phyloP scores from a whole-genome alignment of 305 asterid genomes.

The Fraxinus latifolia region DNA sequence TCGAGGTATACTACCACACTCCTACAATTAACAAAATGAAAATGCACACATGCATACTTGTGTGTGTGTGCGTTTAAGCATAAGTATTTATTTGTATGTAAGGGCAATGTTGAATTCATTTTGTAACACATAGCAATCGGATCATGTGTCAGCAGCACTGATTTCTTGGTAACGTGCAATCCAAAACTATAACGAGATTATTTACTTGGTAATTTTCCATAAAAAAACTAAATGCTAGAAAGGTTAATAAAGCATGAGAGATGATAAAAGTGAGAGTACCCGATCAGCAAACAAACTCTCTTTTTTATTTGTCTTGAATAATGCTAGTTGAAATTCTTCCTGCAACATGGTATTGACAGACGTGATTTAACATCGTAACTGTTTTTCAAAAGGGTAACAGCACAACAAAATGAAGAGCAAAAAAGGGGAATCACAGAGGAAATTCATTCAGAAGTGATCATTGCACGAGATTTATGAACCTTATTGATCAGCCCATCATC shows the following conservation, averaged over 20 bases:
- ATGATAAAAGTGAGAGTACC: slow-evolving; percentile 38
- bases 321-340: slow-evolving; percentile 97
- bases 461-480: slow-evolving; percentile 37
- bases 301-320: slow-evolving; percentile 95
- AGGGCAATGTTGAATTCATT: neutral
- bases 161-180: neutral
- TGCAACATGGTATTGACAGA: slow-evolving; percentile 35
- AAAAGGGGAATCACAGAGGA: neutral
- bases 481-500: slow-evolving; percentile 97
- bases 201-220: neutral
- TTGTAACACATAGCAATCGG: neutral
- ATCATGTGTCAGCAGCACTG: neutral
- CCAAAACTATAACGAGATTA: neutral
- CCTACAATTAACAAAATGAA: neutral
- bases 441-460: slow-evolving; percentile 1
- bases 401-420: neutral
- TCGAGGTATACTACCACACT: neutral
- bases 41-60: neutral
- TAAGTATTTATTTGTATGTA: neutral
- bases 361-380: slow-evolving; percentile 3
- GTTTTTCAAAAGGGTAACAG: slow-evolving; percentile 5
- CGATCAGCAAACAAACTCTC: slow-evolving; percentile 98
- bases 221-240: neutral
- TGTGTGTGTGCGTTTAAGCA: neutral
- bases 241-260: neutral